Evolutionary conservation across 2,329 filamentous ascomycete species (phyloP).

Genomic region (Hypocrella siamensis): DNA sequence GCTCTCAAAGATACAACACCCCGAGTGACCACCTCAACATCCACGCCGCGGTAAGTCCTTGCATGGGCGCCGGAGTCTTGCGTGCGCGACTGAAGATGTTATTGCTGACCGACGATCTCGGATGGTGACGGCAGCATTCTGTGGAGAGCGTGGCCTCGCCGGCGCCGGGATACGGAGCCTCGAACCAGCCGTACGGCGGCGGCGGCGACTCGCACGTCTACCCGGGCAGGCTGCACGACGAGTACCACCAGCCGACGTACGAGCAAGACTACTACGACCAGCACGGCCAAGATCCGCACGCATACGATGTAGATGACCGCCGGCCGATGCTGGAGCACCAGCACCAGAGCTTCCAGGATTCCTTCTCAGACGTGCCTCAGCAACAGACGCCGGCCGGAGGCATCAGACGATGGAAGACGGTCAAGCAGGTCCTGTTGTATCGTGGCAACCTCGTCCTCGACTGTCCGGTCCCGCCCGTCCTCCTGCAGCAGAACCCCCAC

Average conservation of each 20-base stretch:
- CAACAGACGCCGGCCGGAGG: slow-evolving; percentile 21
- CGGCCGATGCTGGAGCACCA: slow-evolving; percentile 61
- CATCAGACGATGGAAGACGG: slow-evolving; percentile 90
- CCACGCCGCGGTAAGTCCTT: too few species aligned
- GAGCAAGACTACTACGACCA: slow-evolving; percentile 39
- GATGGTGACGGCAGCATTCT: too few species aligned
- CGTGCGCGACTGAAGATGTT: too few species aligned
- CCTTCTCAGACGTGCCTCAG: slow-evolving; percentile 14
- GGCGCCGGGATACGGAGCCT: too few species aligned
- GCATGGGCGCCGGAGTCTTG: too few species aligned
- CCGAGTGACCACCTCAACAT: too few species aligned
- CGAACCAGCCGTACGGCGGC: slow-evolving; percentile 27
- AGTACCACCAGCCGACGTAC: slow-evolving; percentile 12
- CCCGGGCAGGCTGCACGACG: slow-evolving; percentile 58
- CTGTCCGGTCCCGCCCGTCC: slow-evolving; percentile 79
- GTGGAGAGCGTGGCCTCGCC: too few species aligned
- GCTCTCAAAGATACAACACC: too few species aligned
- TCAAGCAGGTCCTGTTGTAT: slow-evolving; percentile 96
- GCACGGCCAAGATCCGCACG: slow-evolving; percentile 23
- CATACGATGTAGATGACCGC: slow-evolving; percentile 56
- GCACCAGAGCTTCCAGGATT: slow-evolving; percentile 23
- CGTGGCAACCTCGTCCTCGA: slow-evolving; percentile 93
- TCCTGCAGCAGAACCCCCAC: slow-evolving; percentile 79
- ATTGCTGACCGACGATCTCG: too few species aligned
- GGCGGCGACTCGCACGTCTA: slow-evolving; percentile 6